Evolutionary conservation across 306 rosid genomes (phyloP), one percentile per base, ranked within the genome.

Genomic region (Vicia villosa): DNA sequence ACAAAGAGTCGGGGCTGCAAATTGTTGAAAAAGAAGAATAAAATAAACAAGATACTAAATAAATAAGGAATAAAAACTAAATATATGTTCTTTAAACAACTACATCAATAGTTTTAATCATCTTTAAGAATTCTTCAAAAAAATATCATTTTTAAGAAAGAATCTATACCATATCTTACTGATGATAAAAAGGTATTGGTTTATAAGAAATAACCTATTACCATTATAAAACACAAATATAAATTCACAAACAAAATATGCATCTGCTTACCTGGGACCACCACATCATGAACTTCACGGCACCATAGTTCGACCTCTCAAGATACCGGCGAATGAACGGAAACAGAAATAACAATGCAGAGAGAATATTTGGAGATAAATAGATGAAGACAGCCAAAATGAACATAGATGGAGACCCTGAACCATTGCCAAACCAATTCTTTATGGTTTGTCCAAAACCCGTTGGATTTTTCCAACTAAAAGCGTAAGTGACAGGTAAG

Each of bases 1-100:
- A 94, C 98, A 73, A 90, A 94, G 73, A 94, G 96, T 49, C 89
- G 96, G 69, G 98, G 88, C 98, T 94, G 84, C 54, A 74, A 80
- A 49, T 77, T 64, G 47, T 43, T 45, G 20, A 37, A 62, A 34
- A 24, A 51, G 11, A 63, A 78, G 16, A 58, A 65, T 57, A 38
- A 24, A 49, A 70, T 3, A 56, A 75, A 56, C 20, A 36, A 57
- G 49, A 49, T 41, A 7, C 19, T 24, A 54, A 55, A 63, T 47
- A 14, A 13, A 19, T 15, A 19, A 63, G 20, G 16, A 5, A 43
- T n/a, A 55, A 37, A 64, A 3, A 32, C 8, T 5, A 54, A 72
- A 72, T 57, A 7, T 65, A 19, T 57, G 30, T 46, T 64, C 26
- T 78, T 65, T 46, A 24, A 26, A 55, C 67, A 37, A 32, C n/a